Evolutionary conservation across 352 stramenopile genomes (phyloP).

Genomic region (Globisporangium takayamanum): DNA sequence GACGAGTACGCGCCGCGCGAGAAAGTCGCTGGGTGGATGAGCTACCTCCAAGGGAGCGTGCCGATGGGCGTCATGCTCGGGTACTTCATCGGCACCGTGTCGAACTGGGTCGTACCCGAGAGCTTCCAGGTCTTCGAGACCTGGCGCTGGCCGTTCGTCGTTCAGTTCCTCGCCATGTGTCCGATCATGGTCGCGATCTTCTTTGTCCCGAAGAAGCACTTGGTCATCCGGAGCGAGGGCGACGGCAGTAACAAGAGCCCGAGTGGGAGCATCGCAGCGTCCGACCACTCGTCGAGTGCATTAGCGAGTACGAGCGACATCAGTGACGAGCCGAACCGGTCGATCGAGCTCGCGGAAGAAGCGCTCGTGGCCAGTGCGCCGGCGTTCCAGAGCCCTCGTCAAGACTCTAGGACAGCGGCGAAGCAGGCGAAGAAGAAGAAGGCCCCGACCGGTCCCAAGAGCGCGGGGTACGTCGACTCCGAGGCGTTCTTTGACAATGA

Average conservation of each 20-base stretch:
- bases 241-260: constrained; percentile 23
- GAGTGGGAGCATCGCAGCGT: constrained; percentile 33
- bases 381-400: no score
- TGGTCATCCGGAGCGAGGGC: constrained; percentile 59
- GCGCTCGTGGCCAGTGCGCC: neutral
- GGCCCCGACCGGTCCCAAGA: constrained; percentile 5
- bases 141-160: constrained; percentile 80
- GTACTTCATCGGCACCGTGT: constrained; percentile 77
- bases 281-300: constrained; percentile 30
- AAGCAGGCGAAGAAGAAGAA: constrained; percentile 3
- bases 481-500: neutral
- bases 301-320: constrained; percentile 17
- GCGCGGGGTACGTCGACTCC: constrained; percentile 2
- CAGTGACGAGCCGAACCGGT: constrained; percentile 32
- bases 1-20: constrained; percentile 75
- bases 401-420: neutral
- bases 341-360: constrained; percentile 30
- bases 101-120: constrained; percentile 74
- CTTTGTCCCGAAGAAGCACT: constrained; percentile 73
- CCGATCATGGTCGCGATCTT: constrained; percentile 76
- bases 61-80: constrained; percentile 84
- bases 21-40: constrained; percentile 80
- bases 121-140: constrained; percentile 57
- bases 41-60: constrained; percentile 75
- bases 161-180: constrained; percentile 71